Base-by-base conservation (phyloP, 2,329 filamentous ascomycete species). In the Fusarium continuum region DNA sequence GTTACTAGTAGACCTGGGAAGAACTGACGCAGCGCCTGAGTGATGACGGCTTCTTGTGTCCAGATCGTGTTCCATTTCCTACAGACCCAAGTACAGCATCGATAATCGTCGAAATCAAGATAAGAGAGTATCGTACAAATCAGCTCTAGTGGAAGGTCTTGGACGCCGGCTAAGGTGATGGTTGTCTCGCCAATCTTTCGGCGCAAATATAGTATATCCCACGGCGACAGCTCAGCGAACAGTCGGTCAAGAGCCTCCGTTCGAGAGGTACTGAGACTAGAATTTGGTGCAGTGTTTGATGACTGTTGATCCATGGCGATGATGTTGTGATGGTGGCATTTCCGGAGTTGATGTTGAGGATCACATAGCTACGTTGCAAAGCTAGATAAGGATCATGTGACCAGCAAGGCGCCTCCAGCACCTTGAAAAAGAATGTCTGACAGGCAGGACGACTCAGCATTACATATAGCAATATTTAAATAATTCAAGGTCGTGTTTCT, bases 181-280 rank as follows among this genome's bases (percentile, higher is more conserved):
- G 36, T 41, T 22, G 55, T 53, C 2, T 43, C n/a, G 8, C 57
- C 57, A 10, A 73, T 26, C 23, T 45, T 58, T 22, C 53, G 32
- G 8, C 70, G 65, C n/a, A 74, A 51, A 28, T 72, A 71, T 4
- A 74, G 22, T 3, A 71, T 51, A 11, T 76, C 73, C 64, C 64
- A 71, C 3, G 64, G 32, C 3, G 74, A 73, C 8, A 76, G 54
- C 5, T 35, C 32, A 8, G 53, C 32, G 2, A 76, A 43, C 16
- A 73, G 63, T 4, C n/a, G 28, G 34, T 75, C 67, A 14, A 76
- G 61, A 14, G 36, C 56, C 14, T 40, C 44, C 36, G 53, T 56
- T 28, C 39, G 39, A 9, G 22, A 39, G 28, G 17, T 20, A 10
- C 14, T 25, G 17, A 17, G 43, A 14, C 4, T 22, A 13, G 7